Evolutionary conservation across 2,329 filamentous ascomycete genomes (phyloP), one percentile per base, ranked within the genome.

Genomic region (Trichoderma atrobrunneum): DNA sequence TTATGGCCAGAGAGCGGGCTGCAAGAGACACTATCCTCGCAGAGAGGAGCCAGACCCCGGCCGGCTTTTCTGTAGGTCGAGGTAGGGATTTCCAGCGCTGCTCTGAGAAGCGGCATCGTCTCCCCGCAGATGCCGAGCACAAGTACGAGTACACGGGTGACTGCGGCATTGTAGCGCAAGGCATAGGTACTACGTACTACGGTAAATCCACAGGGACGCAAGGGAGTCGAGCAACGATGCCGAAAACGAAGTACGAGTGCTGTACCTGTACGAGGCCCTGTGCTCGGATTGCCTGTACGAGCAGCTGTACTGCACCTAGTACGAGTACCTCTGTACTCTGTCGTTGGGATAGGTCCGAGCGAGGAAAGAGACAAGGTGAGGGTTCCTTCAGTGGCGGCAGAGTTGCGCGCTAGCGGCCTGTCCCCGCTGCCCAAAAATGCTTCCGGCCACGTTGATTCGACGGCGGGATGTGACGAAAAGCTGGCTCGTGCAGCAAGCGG

Each of bases 401-500:
- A 71, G 62, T 71, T 73, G 56, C 16, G 68, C 56, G 24, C 48
- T 71, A 71, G 72, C 63, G 68, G 61, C 30, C 39, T 32, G 66
- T 62, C 39, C 24, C 72, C 72, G 63, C 62, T 32, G 64, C 18
- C 34, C 36, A 39, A 63, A 36, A 62, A 24, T 26, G 73, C 64
- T 36, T 71, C 72, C 75, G 72, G 72, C 71, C 73, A 36, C 72
- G 54, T 68, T 81, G 77, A 82, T 85, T 85, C 79, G 84, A 76
- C 74, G 21, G 63, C 64, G 70, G 71, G 72, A 73, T 85, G 84
- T 86, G 84, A 86, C 81, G 81, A 83, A 75, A 79, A 75, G 74
- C 76, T 80, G 79, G 79, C 80, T 81, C 79, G 81, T 84, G 83
- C 84, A 85, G 80, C 79, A 70, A 78, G 78, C 80, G 78, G 80